Conservation (phyloP, 1,284 basidiomycete species). For the Chiua sp. region DNA sequence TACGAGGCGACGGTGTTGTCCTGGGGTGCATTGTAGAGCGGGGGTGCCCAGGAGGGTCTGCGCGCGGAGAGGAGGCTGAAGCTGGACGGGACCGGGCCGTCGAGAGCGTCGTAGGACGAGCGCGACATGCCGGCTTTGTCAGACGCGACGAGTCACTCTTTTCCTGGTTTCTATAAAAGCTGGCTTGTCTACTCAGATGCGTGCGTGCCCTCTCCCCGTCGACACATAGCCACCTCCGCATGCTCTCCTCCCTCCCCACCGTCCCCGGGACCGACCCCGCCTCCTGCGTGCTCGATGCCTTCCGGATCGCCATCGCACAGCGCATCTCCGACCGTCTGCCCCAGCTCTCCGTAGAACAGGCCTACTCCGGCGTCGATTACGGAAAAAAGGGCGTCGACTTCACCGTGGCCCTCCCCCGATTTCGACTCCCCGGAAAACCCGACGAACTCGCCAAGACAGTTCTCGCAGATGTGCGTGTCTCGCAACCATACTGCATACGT, state of each 20-base stretch:
- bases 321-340: conserved; percentile 75
- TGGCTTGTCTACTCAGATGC: conserved; percentile 11
- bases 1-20: conserved; percentile 35
- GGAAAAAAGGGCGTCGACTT: conserved; percentile 95
- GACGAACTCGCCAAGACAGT: conserved; percentile 82
- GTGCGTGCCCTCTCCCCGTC: too few species aligned
- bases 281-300: conserved; percentile 80
- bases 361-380: conserved; percentile 86
- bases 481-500: not conserved
- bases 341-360: conserved; percentile 72
- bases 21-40: conserved; percentile 33
- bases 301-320: conserved; percentile 85
- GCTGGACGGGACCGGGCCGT: conserved; percentile 32
- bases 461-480: conserved; percentile 69
- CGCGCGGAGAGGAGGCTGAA: conserved; percentile 39
- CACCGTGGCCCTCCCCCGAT: conserved; percentile 90
- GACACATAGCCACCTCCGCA: conserved; percentile 2
- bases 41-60: conserved; percentile 39
- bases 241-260: conserved; percentile 33
- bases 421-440: conserved; percentile 85
- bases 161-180: not conserved
- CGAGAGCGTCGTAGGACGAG: conserved; percentile 22
- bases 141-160: too few species aligned
- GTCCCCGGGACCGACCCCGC: conserved; percentile 75
- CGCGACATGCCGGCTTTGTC: conserved; percentile 23